Evolutionary conservation across 345 rosid genomes (phyloP), one percentile per base, ranked within the genome.

Genomic region (Salix purpurea): DNA sequence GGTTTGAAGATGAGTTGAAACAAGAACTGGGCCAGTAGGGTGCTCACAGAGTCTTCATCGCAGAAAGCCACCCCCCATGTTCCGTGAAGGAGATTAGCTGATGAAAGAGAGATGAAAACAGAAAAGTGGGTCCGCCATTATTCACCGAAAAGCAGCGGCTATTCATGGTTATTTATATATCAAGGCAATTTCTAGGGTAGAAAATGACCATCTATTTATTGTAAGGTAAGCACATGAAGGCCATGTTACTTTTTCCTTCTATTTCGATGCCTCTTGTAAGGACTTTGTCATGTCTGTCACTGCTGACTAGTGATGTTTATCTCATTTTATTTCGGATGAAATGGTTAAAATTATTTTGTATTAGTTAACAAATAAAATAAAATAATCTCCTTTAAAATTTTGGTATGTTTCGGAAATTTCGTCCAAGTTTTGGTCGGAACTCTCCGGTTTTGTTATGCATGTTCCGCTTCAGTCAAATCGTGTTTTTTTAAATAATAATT

Each of bases 231-330:
- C 76, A 77, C 70, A 71, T 36, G 76, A 70, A 69, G 30, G 42
- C 81, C 85, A 82, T 69, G 85, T 78, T 78, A 64, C 80, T 42
- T 78, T 15, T 69, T 68, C 74, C 62, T 42, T 34, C 37, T 4
- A 34, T 34, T 5, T 23, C 44, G 64, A 40, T 8, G 34, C 8
- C 50, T n/a, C 21, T 19, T 62, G 65, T 34, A 62, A 73, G 69
- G 76, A 44, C 28, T 44, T 42, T 26, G 65, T 56, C 26, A 58
- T 40, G 56, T 61, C 76, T 40, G 39, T 61, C 69, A 73, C 32
- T 58, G 26, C 26, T 23, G n/a, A n/a, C 76, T 4, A 32, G 34
- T 32, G 34, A 3, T 32, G 34, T 32, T 32, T 32, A 32, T 32
- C 34, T 32, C 34, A 4, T 32, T 32, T 32, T 32, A 4, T 32